phyloP scores from a whole-genome alignment of 2,329 filamentous ascomycete species.

The Madurella mycetomatis region DNA sequence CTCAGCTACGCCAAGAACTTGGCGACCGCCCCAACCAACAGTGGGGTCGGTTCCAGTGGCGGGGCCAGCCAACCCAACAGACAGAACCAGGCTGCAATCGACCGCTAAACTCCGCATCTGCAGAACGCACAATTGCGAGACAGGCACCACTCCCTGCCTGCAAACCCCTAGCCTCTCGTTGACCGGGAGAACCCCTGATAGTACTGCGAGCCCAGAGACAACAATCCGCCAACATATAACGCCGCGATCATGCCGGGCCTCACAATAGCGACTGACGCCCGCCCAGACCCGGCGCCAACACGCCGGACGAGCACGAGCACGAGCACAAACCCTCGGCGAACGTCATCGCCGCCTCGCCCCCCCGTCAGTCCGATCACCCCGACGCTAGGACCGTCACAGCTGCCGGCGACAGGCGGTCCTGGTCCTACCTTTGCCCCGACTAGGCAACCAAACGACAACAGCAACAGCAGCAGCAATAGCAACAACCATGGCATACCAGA shows the following conservation, averaged over 20 bases:
- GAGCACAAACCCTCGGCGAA: constrained; percentile 25
- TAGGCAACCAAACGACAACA: constrained; percentile 8
- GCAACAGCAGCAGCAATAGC: constrained; percentile 17
- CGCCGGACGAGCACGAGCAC: constrained; percentile 15
- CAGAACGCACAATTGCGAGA: neutral
- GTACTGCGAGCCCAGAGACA: neutral
- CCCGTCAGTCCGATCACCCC: constrained; percentile 54
- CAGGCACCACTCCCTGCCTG: neutral
- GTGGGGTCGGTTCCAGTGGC: neutral
- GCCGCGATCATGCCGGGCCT: constrained; percentile 29
- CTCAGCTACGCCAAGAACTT: neutral
- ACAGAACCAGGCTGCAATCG: neutral
- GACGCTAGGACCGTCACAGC: constrained; percentile 38
- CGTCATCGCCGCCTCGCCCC: constrained; percentile 45
- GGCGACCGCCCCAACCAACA: too few relatives aligned
- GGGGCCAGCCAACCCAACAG: neutral
- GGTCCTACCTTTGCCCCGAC: constrained; percentile 2
- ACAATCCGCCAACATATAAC: neutral
- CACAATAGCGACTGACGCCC: constrained; percentile 26
- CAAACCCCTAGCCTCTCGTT: neutral
- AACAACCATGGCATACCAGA: constrained; percentile 16
- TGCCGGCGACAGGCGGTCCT: constrained; percentile 10
- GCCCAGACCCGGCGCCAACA: constrained; percentile 22
- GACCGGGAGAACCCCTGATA: neutral
- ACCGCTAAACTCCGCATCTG: neutral